Conservation (phyloP, 495 filamentous ascomycete species). For the Penicillium lividum region DNA sequence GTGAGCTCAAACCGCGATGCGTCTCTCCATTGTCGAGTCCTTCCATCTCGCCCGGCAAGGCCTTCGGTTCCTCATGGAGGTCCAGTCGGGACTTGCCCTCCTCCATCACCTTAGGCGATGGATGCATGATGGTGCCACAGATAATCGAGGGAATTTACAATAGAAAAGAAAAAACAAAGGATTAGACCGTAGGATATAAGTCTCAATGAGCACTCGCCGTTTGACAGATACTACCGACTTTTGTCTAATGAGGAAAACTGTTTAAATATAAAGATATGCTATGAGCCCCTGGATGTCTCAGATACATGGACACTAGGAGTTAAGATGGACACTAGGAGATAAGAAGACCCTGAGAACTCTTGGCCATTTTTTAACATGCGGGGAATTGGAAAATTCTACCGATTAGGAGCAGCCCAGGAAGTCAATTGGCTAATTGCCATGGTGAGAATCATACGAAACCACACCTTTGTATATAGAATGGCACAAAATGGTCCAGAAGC, state of each 20-base stretch:
- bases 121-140: not conserved
- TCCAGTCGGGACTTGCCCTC: slow-evolving; percentile 10
- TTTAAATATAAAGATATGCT: no score
- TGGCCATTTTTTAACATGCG: not conserved
- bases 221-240: no score
- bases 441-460: slow-evolving; percentile 1
- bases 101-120: slow-evolving; percentile 24
- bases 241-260: no score
- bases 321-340: not conserved
- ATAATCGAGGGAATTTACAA: not conserved
- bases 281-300: not conserved
- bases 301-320: not conserved
- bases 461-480: not conserved
- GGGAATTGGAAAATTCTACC: not conserved
- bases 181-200: not conserved
- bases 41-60: slow-evolving; percentile 20
- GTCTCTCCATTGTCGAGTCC: slow-evolving; percentile 17
- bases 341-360: not conserved
- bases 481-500: not conserved
- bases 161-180: not conserved
- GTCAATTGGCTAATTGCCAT: not conserved
- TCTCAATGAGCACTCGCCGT: not conserved
- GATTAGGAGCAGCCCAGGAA: not conserved
- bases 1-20: slow-evolving; percentile 37
- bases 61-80: slow-evolving; percentile 25